Percentiles rank a stretch among this genome's conserved stretches.
phyloP scores from a whole-genome alignment of 2,329 filamentous ascomycete species.

The Trichoderma sp. region DNA sequence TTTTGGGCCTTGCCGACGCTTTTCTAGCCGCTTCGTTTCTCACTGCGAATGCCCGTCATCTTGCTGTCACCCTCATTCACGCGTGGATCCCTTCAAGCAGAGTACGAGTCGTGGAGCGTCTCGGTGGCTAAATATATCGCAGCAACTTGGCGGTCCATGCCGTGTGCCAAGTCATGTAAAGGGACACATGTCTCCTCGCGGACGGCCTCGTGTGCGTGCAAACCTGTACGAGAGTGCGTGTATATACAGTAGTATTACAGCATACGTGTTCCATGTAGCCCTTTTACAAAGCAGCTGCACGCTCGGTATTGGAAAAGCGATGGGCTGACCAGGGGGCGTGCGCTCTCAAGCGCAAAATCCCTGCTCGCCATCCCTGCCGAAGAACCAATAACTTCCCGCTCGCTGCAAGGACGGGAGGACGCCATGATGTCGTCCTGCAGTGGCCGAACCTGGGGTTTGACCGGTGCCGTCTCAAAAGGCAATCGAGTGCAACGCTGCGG shows the following conservation, averaged over 20 bases:
- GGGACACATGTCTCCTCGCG: background rate
- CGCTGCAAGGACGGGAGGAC: background rate
- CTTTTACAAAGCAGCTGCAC: background rate
- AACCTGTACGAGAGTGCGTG: background rate
- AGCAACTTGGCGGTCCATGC: no score
- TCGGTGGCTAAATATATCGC: background rate
- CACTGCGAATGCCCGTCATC: background rate
- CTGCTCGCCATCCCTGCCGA: background rate
- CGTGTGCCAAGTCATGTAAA: background rate
- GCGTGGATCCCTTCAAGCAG: background rate
- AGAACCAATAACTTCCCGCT: background rate
- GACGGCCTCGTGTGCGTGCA: background rate
- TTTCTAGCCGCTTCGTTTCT: background rate
- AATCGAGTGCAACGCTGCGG: background rate
- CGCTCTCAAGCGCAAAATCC: background rate
- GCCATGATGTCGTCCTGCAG: slow-evolving; percentile 14
- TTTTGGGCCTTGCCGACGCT: background rate
- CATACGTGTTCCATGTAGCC: background rate
- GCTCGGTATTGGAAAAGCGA: slow-evolving; percentile 3
- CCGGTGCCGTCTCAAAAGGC: background rate
- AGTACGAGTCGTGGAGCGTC: background rate
- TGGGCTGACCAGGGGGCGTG: background rate
- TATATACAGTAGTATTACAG: no score
- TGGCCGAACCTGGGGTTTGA: background rate
- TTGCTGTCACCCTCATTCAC: background rate